Conservation (phyloP, 495 filamentous ascomycete species). For the Lasiosphaeris hirsuta region DNA sequence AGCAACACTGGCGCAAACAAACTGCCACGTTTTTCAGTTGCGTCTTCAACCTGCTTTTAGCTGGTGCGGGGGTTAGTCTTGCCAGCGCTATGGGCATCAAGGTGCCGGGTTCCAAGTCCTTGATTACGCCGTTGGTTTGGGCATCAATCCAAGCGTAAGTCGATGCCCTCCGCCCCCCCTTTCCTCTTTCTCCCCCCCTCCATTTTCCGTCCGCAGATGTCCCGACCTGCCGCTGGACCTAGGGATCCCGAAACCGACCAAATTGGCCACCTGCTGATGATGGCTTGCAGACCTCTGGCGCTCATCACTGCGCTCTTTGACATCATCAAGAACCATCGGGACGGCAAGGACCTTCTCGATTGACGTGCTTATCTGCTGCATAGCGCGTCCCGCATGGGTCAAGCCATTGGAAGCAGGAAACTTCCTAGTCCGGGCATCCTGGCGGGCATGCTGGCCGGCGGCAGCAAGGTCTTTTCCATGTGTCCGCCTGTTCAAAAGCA, state of each 20-base stretch:
- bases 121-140: conserved; percentile 25
- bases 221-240: neutral
- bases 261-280: neutral
- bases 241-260: conserved; percentile 7
- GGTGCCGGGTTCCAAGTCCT: conserved; percentile 14
- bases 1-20: conserved; percentile 32
- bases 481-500: too few relatives aligned
- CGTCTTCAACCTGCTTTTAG: conserved; percentile 26
- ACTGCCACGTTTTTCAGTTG: conserved; percentile 27
- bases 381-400: neutral
- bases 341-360: conserved; percentile 29
- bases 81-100: conserved; percentile 19
- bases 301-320: conserved; percentile 25
- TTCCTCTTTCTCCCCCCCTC: neutral
- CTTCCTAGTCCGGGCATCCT: too few relatives aligned
- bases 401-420: neutral
- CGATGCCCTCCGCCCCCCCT: neutral
- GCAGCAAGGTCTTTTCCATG: too few relatives aligned
- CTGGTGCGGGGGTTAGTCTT: conserved; percentile 23
- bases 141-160: conserved; percentile 25
- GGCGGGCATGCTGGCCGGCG: too few relatives aligned
- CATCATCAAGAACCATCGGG: conserved; percentile 28
- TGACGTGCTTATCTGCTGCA: conserved; percentile 2
- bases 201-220: neutral
- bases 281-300: conserved; percentile 16